Conservation (phyloP, 2,329 filamentous ascomycete genomes). For the Aspergillus quadrilineatus region DNA sequence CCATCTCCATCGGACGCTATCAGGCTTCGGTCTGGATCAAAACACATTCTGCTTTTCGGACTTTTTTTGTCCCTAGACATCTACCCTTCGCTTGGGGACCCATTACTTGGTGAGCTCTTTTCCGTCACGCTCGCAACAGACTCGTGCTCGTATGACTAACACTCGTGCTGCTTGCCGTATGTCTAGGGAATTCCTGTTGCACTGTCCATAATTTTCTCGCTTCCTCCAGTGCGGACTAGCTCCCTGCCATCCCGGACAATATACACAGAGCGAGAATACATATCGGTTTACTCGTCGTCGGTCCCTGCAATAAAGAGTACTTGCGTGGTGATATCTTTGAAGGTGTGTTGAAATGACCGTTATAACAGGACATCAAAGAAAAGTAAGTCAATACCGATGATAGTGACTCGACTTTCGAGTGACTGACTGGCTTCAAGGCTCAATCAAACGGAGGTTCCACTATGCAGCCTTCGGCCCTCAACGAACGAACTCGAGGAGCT, state of each 20-base stretch:
- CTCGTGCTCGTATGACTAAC: slow-evolving; percentile 16
- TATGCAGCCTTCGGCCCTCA: slow-evolving; percentile 39
- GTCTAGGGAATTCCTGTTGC: slow-evolving; percentile 30
- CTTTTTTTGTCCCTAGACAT: slow-evolving; percentile 15
- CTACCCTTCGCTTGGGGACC: slow-evolving; percentile 26
- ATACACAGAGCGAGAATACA: slow-evolving; percentile 17
- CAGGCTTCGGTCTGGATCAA: slow-evolving; percentile 25
- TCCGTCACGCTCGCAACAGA: not conserved
- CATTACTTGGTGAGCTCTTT: slow-evolving; percentile 9
- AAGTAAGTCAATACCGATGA: slow-evolving; percentile 32
- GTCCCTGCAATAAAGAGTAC: slow-evolving; percentile 22
- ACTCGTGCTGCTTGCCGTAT: slow-evolving; percentile 27
- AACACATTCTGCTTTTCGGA: slow-evolving; percentile 18
- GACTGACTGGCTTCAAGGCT: slow-evolving; percentile 25
- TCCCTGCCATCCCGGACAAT: not conserved
- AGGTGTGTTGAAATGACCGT: slow-evolving; percentile 31
- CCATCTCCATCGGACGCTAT: slow-evolving; percentile 33
- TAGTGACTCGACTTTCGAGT: not conserved
- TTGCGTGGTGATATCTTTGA: slow-evolving; percentile 22
- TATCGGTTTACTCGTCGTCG: slow-evolving; percentile 12
- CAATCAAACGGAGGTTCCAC: slow-evolving; percentile 39
- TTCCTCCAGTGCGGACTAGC: not conserved
- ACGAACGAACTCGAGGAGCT: slow-evolving; percentile 36
- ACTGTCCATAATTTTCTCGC: not conserved
- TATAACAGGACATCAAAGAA: slow-evolving; percentile 37